Evolutionary conservation across 805 yeast genomes (phyloP), one percentile per base, ranked within the genome.

Genomic region (Saccharomycopsis capsularis): DNA sequence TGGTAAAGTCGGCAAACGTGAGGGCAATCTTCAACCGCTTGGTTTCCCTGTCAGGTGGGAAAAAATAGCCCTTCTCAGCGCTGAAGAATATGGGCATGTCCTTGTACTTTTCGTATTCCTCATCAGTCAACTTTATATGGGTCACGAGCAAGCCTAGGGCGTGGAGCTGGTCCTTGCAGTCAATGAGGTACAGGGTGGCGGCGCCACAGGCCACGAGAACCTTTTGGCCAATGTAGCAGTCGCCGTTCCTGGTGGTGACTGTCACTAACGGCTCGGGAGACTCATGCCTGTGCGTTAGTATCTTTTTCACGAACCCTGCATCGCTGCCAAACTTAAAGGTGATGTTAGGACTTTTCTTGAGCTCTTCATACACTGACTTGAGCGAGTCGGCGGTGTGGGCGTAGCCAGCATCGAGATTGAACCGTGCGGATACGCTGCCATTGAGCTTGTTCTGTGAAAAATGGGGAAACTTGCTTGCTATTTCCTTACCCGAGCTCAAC

Each of bases 11-110:
- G 4, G 51, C 41, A 32, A 54, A 58, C 1, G 61, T 56, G 40
- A 67, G 53, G 0, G 69, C 72, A 29, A 73, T 57, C 53, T 73
- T 73, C 44, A 47, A 13, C 23, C 24, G 24, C 23, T 59, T 63
- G 0, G 67, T 61, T 1, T 61, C 62, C 5, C 59, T 55, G 53
- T 72, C 76, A 11, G 78, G 77, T 3, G 76, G 75, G 60, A 73
- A 73, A 57, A 69, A 70, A 49, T 71, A 73, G 0, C 77, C 76
- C 46, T 56, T 43, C 37, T 68, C 70, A 0, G 72, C 60, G 50
- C 69, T 65, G 57, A 71, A 71, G 23, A 73, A 67, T 7, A 72
- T 61, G 1, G 77, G 78, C 16, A 71, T 62, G 42, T 59, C 52
- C 52, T 65, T 64, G 46, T 61, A 70, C 24, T 57, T 59, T 23